These are phyloP conservation scores for Venturia carpophila DNA, from an alignment of 2,329 filamentous ascomycete genomes.

Conservation along the genomic window DNA sequence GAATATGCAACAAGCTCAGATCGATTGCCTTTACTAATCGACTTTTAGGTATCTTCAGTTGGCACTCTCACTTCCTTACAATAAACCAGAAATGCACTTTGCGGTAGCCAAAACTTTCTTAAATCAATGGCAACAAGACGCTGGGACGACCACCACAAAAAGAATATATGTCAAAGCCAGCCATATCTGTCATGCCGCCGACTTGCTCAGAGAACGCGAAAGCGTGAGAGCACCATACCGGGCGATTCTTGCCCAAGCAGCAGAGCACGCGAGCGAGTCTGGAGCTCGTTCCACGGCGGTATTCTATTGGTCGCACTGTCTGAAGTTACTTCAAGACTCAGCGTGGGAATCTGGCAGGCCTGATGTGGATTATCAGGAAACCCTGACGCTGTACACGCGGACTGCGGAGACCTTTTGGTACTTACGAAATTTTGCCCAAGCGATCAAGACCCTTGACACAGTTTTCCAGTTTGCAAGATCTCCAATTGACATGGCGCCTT, in stretches of 20 bases:
- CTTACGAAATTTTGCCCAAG: conserved; percentile 62
- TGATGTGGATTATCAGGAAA: conserved; percentile 82
- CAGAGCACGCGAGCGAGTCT: conserved; percentile 68
- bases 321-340: conserved; percentile 68
- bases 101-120: conserved; percentile 75
- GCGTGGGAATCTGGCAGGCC: conserved; percentile 59
- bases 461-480: conserved; percentile 30
- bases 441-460: conserved; percentile 53
- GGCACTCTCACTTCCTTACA: conserved; percentile 58
- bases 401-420: conserved; percentile 78
- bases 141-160: conserved; percentile 42
- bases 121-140: conserved; percentile 57
- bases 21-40: conserved; percentile 34
- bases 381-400: conserved; percentile 67
- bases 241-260: conserved; percentile 69
- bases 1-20: conserved; percentile 63
- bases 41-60: conserved; percentile 51
- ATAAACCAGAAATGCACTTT: conserved; percentile 77
- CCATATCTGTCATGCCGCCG: conserved; percentile 71
- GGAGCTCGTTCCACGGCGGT: conserved; percentile 75
- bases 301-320: conserved; percentile 70
- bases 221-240: conserved; percentile 58
- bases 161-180: conserved; percentile 63
- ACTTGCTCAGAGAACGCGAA: conserved; percentile 63
- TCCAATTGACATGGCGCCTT: conserved; percentile 71